These are phyloP conservation scores for Tricharina praecox DNA, from an alignment of 495 filamentous ascomycete species.

Conservation along the genomic window DNA sequence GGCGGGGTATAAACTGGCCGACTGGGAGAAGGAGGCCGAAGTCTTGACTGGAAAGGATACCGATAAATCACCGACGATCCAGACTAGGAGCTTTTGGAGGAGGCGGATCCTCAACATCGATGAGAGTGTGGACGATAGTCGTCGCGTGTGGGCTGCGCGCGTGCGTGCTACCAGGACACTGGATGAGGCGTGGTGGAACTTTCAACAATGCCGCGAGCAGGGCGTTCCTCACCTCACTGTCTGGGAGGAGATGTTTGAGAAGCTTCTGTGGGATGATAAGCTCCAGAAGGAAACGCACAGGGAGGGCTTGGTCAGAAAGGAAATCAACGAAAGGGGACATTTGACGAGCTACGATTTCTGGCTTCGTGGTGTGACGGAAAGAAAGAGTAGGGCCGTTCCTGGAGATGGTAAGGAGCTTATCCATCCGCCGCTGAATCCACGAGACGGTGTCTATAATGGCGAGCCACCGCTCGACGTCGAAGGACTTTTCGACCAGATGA, in stretches of 20 bases:
- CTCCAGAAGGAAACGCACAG: conserved; percentile 15
- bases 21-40: conserved; percentile 40
- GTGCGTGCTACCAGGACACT: conserved; percentile 49
- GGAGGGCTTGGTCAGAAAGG: neutral
- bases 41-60: conserved; percentile 53
- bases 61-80: conserved; percentile 52
- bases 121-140: neutral
- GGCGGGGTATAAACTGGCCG: conserved; percentile 40
- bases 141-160: conserved; percentile 40
- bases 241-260: conserved; percentile 46
- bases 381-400: conserved; percentile 30
- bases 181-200: conserved; percentile 57
- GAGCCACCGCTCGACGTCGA: conserved; percentile 39
- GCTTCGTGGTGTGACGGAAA: conserved; percentile 10
- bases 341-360: neutral
- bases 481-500: conserved; percentile 40
- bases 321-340: neutral
- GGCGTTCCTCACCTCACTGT: conserved; percentile 23
- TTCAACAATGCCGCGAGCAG: conserved; percentile 34
- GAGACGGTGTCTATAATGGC: conserved; percentile 41
- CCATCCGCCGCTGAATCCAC: conserved; percentile 38
- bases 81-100: conserved; percentile 34
- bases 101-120: neutral
- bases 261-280: conserved; percentile 34
- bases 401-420: conserved; percentile 46